Evolutionary conservation across 495 filamentous ascomycete genomes (phyloP).

Genomic region (Viridothelium virens): DNA sequence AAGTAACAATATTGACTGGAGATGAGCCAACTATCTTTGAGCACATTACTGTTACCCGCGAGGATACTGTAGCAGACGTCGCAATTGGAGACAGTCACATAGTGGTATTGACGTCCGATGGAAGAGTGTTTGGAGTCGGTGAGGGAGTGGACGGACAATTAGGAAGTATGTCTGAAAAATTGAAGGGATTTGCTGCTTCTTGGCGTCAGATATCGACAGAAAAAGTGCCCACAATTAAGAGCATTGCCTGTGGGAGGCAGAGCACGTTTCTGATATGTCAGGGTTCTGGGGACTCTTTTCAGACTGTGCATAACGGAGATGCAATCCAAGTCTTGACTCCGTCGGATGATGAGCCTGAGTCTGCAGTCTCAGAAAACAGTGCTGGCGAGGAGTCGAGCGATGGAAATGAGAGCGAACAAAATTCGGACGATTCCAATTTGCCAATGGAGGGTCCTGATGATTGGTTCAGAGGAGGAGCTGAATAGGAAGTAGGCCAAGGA

Average conservation of each 20-base stretch:
- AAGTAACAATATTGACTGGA: not conserved
- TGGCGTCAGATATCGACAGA: not conserved
- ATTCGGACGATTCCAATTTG: not conserved
- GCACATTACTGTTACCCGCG: slow-evolving; percentile 9
- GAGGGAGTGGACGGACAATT: slow-evolving; percentile 8
- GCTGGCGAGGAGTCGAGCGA: not conserved
- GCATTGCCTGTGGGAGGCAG: not conserved
- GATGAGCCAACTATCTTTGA: not conserved
- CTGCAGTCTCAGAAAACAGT: not conserved
- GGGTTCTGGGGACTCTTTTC: not conserved
- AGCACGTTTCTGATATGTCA: not conserved
- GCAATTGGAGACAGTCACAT: slow-evolving; percentile 12
- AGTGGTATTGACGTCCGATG: slow-evolving; percentile 12
- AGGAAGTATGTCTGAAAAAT: not conserved
- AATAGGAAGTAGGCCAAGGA: not conserved
- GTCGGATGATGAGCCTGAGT: not conserved
- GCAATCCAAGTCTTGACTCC: not conserved
- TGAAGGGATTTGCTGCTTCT: not conserved
- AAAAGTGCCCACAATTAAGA: not conserved
- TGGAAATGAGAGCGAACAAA: not conserved
- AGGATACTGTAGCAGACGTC: not conserved
- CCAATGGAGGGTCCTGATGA: not conserved
- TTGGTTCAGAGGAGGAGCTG: not conserved
- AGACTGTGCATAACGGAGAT: not conserved
- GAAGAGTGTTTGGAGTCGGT: slow-evolving; percentile 4